Base-by-base conservation (phyloP, 441 rosid genomes). In the Euphorbia celastroides region DNA sequence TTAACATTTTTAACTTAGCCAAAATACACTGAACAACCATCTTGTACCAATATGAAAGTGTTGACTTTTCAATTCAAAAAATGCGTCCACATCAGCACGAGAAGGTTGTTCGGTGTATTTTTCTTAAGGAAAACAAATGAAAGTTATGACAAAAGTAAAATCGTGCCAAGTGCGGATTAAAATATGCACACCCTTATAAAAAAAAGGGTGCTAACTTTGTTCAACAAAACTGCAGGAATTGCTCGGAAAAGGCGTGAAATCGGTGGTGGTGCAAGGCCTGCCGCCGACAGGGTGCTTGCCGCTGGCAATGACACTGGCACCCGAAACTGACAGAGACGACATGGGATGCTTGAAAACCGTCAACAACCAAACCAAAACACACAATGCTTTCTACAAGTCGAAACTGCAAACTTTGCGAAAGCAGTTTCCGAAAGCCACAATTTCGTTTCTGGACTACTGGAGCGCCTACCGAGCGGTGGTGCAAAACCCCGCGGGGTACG, bases 241-340 rank as follows among this genome's bases (percentile, higher is more conserved):
- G 78, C 66, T 93, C 76, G 78, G 70, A 48, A 88, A 79, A 72
- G 98, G 98, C 5, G 95, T 84, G 64, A 87, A 83, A 52, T 70
- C 85, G 74, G 70, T 93, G 60, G 81, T 87, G 30, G 93, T 93
- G 0, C 92, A 93, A 84, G 87, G 90, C 28, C 86, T 86, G 58
- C 98, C 97, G 0, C 64, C 84, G 2, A 57, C 87, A 5, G 96
- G 98, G 34, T 93, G 96, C 83, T 81, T 90, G 74, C 74, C 98
- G 17, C 73, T 90, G 63, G 25, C 95, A 28, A 66, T 93, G 92
- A 30, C 80, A 0, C 70, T 93, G 13, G 79, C 93, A 22, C 31
- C 80, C 0, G 71, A 80, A 60, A 77, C 82, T 4, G 96, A 90
- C 74, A 76, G 93, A 41, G 98, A 93, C 58, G 76, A 70, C 8